Percentiles rank a stretch among this genome's conserved stretches.
Conservation (phyloP, 164 flowering plant species). For the grape (Vitis vinifera) region ASM3070453v1 NC_081811.1:4958001-4958500, state of each 20-base stretch:
- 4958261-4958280: too few relatives aligned
- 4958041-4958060: too few relatives aligned
- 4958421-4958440: constrained; percentile 77
- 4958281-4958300: background rate
- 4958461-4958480: constrained; percentile 65
- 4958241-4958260: background rate
- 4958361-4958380: constrained; percentile 89
- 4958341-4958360: constrained; percentile 90
- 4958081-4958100: too few relatives aligned
- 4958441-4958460: constrained; percentile 91
- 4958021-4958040: too few relatives aligned
- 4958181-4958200: too few relatives aligned
- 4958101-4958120: too few relatives aligned
- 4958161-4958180: too few relatives aligned
- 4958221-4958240: background rate
- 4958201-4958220: background rate
- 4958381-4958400: constrained; percentile 92
- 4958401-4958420: constrained; percentile 94
- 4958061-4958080: too few relatives aligned
- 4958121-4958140: too few relatives aligned
- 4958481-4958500: constrained; percentile 74
- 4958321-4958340: constrained; percentile 96
- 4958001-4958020: too few relatives aligned
- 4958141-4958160: too few relatives aligned
- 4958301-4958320: constrained; percentile 12